Evolutionary conservation across 2,329 filamentous ascomycete genomes (phyloP), one percentile per base, ranked within the genome.

Genomic region (Fusarium acutatum): DNA sequence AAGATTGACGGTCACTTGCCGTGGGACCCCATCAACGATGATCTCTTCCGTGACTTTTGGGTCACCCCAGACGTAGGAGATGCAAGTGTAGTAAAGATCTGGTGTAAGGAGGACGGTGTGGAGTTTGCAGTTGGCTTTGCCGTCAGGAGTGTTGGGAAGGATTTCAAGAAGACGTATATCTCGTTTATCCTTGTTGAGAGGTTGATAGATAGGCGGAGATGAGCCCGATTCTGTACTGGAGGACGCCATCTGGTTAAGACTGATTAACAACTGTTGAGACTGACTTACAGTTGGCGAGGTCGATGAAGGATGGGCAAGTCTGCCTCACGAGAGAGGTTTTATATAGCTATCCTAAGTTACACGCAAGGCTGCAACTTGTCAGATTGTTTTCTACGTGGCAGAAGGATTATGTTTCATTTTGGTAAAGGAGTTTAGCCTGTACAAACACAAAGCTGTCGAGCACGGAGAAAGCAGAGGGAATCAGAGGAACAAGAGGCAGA

Each of bases 91-190:
- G 8, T 28, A 30, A 6, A 53, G 47, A 4, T 40, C 28, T 0
- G 44, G 11, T 7, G 35, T 46, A 2, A 70, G 41, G 1, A n/a
- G 46, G 4, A 46, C 47, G 1, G 41, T 60, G 4, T 56, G 47
- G 0, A 69, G 9, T 30, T 58, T 64, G 28, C 41, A 69, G 4
- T 18, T 15, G 7, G 46, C 24, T 5, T 10, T 11, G 15, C 40
- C 37, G 0, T 37, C 11, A 4, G 28, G 18, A 1, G 43, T 12
- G 0, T 18, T 20, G 20, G 52, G 35, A 5, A 54, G 7, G 10
- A 64, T 64, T 2, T 69, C 37, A 13, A 69, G 26, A 24, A 66
- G 53, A 4, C 62, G 54, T 11, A 67, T 68, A 1, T 60, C 40
- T 3, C 40, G 18, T 9, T 30, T 5, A 17, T 46, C 9, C 7